Conservation (phyloP, 345 rosid species). For the Brassica cretica region DNA sequence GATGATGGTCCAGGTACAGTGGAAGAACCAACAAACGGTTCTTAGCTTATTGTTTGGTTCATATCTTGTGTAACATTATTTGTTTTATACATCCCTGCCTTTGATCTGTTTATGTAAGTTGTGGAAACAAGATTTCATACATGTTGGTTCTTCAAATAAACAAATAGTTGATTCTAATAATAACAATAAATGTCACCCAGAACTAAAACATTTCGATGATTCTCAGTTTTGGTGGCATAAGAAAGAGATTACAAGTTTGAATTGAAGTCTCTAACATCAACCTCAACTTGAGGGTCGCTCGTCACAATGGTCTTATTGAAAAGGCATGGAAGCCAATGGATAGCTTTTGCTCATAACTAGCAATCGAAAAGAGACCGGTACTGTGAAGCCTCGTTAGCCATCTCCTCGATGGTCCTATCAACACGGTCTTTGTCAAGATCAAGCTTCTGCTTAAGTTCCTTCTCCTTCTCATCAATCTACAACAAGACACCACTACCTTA, state of each 20-base stretch:
- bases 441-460: slow-evolving; percentile 66
- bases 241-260: slow-evolving; percentile 2
- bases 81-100: slow-evolving; percentile 14
- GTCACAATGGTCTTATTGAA: slow-evolving; percentile 16
- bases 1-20: slow-evolving; percentile 85
- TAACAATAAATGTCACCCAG: background rate
- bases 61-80: slow-evolving; percentile 3
- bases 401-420: slow-evolving; percentile 74
- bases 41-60: slow-evolving; percentile 28
- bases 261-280: background rate
- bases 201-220: background rate
- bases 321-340: background rate
- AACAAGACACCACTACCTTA: slow-evolving; percentile 19
- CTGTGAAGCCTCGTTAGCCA: slow-evolving; percentile 69
- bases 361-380: slow-evolving; percentile 53
- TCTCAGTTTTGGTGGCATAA: background rate
- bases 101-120: slow-evolving; percentile 16
- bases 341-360: slow-evolving; percentile 13
- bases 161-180: background rate
- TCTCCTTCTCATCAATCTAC: slow-evolving; percentile 75
- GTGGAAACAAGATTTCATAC: slow-evolving; percentile 3
- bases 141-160: background rate
- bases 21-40: slow-evolving; percentile 69
- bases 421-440: slow-evolving; percentile 77
- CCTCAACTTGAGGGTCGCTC: background rate